A percentile compares a stretch with the other conserved stretches of the same genome.
Evolutionary conservation across 768 basidiomycete genomes (phyloP).

Genomic region (Chalciporus piperatus): DNA sequence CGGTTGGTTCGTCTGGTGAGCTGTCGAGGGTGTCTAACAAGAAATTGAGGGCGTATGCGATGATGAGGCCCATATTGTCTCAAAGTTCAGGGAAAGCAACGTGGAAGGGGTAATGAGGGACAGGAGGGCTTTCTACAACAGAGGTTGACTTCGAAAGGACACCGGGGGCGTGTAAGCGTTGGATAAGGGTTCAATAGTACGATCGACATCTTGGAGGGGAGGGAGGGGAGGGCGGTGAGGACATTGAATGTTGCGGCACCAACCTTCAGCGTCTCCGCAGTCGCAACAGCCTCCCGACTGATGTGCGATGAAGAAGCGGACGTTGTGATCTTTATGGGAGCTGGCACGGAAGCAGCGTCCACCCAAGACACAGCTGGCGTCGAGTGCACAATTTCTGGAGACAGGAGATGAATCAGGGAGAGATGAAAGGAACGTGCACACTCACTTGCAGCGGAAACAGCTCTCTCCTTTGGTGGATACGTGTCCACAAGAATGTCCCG

Average conservation of each 20-base stretch:
- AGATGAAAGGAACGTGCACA: conserved; percentile 11
- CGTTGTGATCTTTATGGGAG: conserved; percentile 84
- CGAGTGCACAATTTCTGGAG: conserved; percentile 82
- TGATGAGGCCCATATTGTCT: conserved; percentile 70
- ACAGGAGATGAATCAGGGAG: not conserved
- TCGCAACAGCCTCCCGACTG: conserved; percentile 94
- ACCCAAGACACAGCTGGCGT: conserved; percentile 90
- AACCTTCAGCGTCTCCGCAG: conserved; percentile 90
- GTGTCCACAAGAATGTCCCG: conserved; percentile 75
- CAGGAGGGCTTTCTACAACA: conserved; percentile 54
- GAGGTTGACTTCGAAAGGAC: conserved; percentile 37
- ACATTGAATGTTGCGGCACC: conserved; percentile 67
- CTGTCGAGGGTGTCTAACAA: conserved; percentile 78
- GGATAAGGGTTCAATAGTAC: conserved; percentile 1
- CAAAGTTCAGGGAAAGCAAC: conserved; percentile 62
- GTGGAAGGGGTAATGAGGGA: conserved; percentile 58
- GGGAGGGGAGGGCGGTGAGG: conserved; percentile 68
- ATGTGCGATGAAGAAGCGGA: conserved; percentile 90
- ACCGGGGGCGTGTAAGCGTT: conserved; percentile 39
- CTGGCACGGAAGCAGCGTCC: conserved; percentile 86
- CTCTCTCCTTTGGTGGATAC: conserved; percentile 90
- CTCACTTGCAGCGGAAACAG: conserved; percentile 93
- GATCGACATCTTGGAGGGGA: conserved; percentile 17
- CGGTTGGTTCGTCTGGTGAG: conserved; percentile 72
- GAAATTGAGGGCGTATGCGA: conserved; percentile 79